Percentiles rank a stretch among this genome's conserved stretches.
Conservation (phyloP, 306 rosid genomes). For the Argentina anserina region DNA sequence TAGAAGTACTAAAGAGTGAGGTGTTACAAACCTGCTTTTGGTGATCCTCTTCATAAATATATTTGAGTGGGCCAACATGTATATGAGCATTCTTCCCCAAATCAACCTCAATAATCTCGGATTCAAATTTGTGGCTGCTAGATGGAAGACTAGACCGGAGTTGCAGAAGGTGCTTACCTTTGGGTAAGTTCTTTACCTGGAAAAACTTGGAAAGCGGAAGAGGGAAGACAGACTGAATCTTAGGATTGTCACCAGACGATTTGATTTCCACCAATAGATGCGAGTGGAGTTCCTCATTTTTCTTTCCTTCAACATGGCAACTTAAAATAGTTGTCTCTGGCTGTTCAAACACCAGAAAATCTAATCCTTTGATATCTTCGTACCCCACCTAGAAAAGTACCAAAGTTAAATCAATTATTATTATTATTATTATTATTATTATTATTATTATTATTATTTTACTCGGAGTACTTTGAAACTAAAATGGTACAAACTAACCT, state of each 20-base stretch:
- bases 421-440: not conserved
- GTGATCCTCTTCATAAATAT: conserved; percentile 51
- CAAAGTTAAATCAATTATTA: conserved; percentile 10
- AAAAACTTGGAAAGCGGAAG: conserved; percentile 90
- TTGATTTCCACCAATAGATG: conserved; percentile 81
- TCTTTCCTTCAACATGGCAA: conserved; percentile 86
- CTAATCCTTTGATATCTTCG: conserved; percentile 76
- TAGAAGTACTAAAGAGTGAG: not conserved
- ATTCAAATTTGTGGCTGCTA: conserved; percentile 70
- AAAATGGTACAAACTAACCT: conserved; percentile 47
- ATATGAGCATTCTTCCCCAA: conserved; percentile 63
- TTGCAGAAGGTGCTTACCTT: conserved; percentile 77
- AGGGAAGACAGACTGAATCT: conserved; percentile 67
- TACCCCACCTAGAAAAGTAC: conserved; percentile 62
- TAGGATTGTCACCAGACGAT: conserved; percentile 61
- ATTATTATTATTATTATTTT: not conserved
- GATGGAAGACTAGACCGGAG: conserved; percentile 63
- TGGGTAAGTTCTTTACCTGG: conserved; percentile 85
- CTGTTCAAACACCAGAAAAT: conserved; percentile 90
- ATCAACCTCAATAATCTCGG: conserved; percentile 79
- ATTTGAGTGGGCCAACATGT: conserved; percentile 88
- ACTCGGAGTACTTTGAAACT: not conserved
- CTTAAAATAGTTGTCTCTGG: conserved; percentile 89
- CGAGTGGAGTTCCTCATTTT: conserved; percentile 58
- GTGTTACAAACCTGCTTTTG: conserved; percentile 66